Base-by-base conservation (phyloP, 768 basidiomycete genomes). In the Naganishia antarctica region DNA sequence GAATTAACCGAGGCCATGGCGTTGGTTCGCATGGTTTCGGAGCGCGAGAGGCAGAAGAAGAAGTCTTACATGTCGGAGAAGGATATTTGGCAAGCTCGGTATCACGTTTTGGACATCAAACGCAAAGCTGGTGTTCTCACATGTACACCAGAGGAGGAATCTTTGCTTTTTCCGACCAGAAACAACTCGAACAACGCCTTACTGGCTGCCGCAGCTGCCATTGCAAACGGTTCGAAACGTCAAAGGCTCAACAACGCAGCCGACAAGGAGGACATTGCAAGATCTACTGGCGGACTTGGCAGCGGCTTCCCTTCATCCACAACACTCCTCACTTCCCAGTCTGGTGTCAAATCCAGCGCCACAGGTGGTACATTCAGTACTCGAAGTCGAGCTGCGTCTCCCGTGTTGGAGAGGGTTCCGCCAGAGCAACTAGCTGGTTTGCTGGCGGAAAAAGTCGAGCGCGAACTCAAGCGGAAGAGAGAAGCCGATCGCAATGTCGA, bases 401-500 rank as follows among this genome's bases (percentile, higher is more conserved):
- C 18, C 78, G 80, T 2, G 71, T 78, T 25, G 70, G 81, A 23
- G 65, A 64, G 45, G 61, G 49, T 59, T 61, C 67, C 49, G 72
- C 71, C 69, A 73, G 81, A 26, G 83, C 82, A 57, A 72, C 78
- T 25, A 74, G 87, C 89, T 65, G 85, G 89, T 29, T 79, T 82
- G 50, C 80, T 80, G 1, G 78, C 81, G 12, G 86, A 81, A 48
- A 82, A 83, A 73, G 83, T 87, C 74, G 88, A 87, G 71, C 80
- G 80, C n/a, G 81, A 83, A 47, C 76, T 87, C 72, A 80, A 76
- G 26, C 80, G 80, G 51, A 85, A 86, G 74, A 87, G 86, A 73
- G 88, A 91, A 51, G 76, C 81, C 50, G 88, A 92, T 70, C 83
- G 86, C 51, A 83, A 85, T 53, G 94, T 90, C 87, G 92, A 94